Evolutionary conservation across 805 yeast genomes (phyloP), one percentile per base, ranked within the genome.

Genomic region (Kluyveromyces siamensis): DNA sequence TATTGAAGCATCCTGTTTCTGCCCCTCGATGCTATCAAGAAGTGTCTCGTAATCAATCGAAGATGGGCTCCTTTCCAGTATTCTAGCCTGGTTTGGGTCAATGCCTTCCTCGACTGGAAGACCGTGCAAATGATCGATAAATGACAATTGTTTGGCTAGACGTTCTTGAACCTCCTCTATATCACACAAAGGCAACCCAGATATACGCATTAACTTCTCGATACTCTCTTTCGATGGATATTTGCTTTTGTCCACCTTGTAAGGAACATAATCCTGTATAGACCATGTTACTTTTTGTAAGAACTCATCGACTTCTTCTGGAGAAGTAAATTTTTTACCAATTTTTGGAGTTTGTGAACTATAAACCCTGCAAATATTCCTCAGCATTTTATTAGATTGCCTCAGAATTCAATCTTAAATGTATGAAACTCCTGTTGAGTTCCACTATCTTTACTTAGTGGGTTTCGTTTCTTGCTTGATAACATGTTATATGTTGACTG

Each of bases 71-170:
- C 70, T 63, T 7, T 62, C 65, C 40, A 67, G 46, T 8, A 68
- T 46, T 40, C 72, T 53, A 1, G 65, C 63, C 30, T 58, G 35
- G 21, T 47, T 39, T 37, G 45, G 53, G 36, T 53, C 50, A 2
- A 47, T 37, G 2, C 46, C 19, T 19, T 52, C 47, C 10, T 54
- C 55, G 0, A 61, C 55, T 8, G 61, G 60, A n/a, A 64, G 54
- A 4, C 65, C 51, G 45, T 73, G 73, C 42, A 81, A 61, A 41
- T 73, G 72, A 47, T 73, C 63, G 17, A 80, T 69, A 51, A 81
- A 76, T n/a, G 64, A 60, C 21, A 80, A 65, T 52, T 81, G 85
- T 16, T 72, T 72, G 37, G 67, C 65, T 44, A 80, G 57, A 1
- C 72, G 68, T 0, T 48, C 41, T 13, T 66, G 61, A 39, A 75